Evolutionary conservation across 139 green algal species (phyloP).

Genomic region (Chlamydomonas schloesseri): DNA sequence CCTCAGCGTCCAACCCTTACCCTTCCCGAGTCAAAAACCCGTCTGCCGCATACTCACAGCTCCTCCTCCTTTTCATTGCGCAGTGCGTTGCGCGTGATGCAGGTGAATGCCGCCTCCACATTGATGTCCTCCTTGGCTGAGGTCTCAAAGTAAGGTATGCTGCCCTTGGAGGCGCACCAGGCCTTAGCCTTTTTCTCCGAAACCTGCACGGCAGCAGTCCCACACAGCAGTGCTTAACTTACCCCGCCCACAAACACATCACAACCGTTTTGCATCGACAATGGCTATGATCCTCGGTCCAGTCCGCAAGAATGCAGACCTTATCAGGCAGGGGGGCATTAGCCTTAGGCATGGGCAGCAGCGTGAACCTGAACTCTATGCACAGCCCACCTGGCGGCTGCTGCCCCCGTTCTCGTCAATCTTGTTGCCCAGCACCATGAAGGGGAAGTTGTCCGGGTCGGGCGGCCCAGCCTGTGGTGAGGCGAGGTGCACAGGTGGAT

Average conservation of each 20-base stretch:
- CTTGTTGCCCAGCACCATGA: constrained; percentile 99
- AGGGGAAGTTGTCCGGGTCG: constrained; percentile 97
- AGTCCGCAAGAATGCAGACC: too few relatives aligned
- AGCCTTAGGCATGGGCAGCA: too few relatives aligned
- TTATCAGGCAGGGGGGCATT: too few relatives aligned
- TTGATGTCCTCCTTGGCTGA: constrained; percentile 93
- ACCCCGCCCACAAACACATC: too few relatives aligned
- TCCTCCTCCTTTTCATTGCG: constrained; percentile 96
- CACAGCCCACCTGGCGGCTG: constrained; percentile 79
- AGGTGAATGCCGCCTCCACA: constrained; percentile 93
- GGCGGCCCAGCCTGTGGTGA: constrained; percentile 79
- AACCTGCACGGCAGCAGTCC: constrained; percentile 51
- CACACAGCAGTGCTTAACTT: background rate
- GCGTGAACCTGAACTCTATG: too few relatives aligned
- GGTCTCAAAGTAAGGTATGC: constrained; percentile 97
- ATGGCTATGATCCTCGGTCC: too few relatives aligned
- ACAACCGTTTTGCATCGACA: too few relatives aligned
- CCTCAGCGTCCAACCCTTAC: too few relatives aligned
- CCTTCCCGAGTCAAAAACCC: too few relatives aligned
- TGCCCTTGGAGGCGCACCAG: constrained; percentile 93
- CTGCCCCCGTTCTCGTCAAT: constrained; percentile 92
- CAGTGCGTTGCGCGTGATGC: constrained; percentile 93
- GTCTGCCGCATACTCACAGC: constrained; percentile 66
- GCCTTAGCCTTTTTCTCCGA: constrained; percentile 95
- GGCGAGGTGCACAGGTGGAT: too few relatives aligned